A percentile compares a stretch with the other conserved stretches of the same genome.
Conservation (phyloP, 2,329 filamentous ascomycete species). For the Penicillium capsulatum region DNA sequence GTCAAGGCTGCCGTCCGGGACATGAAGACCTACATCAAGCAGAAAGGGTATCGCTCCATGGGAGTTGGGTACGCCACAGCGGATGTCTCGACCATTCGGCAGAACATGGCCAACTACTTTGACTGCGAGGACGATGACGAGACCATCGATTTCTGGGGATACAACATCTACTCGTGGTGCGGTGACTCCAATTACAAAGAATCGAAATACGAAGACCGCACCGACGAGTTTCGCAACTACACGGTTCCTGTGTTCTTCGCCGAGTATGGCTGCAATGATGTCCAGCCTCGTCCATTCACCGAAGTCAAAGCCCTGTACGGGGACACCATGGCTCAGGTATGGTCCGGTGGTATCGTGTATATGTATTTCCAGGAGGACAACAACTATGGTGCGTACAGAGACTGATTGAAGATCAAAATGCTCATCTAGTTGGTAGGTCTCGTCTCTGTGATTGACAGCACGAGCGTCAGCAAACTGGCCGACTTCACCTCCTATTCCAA, state of each 20-base stretch:
- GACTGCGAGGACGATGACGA: constrained; percentile 66
- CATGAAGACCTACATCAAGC: constrained; percentile 83
- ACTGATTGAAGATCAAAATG: too few relatives aligned
- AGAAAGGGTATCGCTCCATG: constrained; percentile 66
- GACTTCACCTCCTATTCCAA: constrained; percentile 70
- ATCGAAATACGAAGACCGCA: constrained; percentile 76
- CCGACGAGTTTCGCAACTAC: constrained; percentile 79
- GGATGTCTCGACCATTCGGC: constrained; percentile 79
- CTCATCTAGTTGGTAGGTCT: constrained; percentile 39
- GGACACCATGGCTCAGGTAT: constrained; percentile 71
- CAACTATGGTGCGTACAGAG: constrained; percentile 45
- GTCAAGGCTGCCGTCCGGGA: constrained; percentile 96
- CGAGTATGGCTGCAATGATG: constrained; percentile 89
- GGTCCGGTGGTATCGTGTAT: constrained; percentile 95
- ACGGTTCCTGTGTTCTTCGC: constrained; percentile 93
- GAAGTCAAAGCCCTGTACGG: constrained; percentile 79
- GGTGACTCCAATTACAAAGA: constrained; percentile 69
- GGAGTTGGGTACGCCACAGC: constrained; percentile 93
- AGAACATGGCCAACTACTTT: constrained; percentile 81
- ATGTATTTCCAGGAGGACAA: constrained; percentile 92
- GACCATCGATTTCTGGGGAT: constrained; percentile 92
- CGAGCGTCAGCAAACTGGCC: constrained; percentile 60
- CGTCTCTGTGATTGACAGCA: constrained; percentile 53
- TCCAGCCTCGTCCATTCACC: constrained; percentile 67
- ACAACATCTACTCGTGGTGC: constrained; percentile 99